phyloP scores from a whole-genome alignment of 2,329 filamentous ascomycete genomes.

The Fusarium subtropicale region DNA sequence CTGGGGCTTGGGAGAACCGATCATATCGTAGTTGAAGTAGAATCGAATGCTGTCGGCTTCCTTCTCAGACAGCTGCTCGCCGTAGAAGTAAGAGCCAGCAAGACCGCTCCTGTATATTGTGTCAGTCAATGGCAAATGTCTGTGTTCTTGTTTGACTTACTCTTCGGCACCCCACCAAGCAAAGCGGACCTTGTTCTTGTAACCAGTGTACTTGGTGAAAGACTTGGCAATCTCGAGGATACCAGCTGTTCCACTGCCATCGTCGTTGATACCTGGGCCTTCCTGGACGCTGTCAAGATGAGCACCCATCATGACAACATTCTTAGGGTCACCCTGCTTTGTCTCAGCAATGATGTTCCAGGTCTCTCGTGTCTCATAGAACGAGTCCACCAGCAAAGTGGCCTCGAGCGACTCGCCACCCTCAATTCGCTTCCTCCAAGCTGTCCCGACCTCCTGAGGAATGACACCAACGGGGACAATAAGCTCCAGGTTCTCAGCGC shows the following conservation, averaged over 20 bases:
- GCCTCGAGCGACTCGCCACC: slow-evolving; percentile 52
- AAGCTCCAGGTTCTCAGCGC: slow-evolving; percentile 53
- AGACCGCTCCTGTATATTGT: slow-evolving; percentile 51
- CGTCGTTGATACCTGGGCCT: slow-evolving; percentile 57
- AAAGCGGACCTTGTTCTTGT: slow-evolving; percentile 58
- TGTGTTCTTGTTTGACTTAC: slow-evolving; percentile 28
- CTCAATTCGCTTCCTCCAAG: slow-evolving; percentile 52
- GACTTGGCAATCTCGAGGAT: slow-evolving; percentile 55
- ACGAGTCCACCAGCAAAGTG: slow-evolving; percentile 53
- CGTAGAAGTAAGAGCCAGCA: slow-evolving; percentile 58
- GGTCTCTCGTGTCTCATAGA: slow-evolving; percentile 52
- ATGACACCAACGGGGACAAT: slow-evolving; percentile 55
- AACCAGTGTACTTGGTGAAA: slow-evolving; percentile 54
- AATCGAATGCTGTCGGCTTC: slow-evolving; percentile 69
- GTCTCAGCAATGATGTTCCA: slow-evolving; percentile 59
- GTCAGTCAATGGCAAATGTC: slow-evolving; percentile 18
- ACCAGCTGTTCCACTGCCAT: slow-evolving; percentile 55
- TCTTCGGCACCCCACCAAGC: slow-evolving; percentile 60
- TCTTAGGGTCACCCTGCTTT: slow-evolving; percentile 57
- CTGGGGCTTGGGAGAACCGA: slow-evolving; percentile 59
- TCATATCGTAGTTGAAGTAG: slow-evolving; percentile 80
- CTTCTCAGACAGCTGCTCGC: slow-evolving; percentile 49
- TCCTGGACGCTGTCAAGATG: slow-evolving; percentile 56
- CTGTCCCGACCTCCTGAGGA: slow-evolving; percentile 51
- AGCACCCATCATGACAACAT: slow-evolving; percentile 57